These are phyloP conservation scores for Suhomyces prunicola DNA, from an alignment of 805 yeast genomes.

Conservation along the genomic window DNA sequence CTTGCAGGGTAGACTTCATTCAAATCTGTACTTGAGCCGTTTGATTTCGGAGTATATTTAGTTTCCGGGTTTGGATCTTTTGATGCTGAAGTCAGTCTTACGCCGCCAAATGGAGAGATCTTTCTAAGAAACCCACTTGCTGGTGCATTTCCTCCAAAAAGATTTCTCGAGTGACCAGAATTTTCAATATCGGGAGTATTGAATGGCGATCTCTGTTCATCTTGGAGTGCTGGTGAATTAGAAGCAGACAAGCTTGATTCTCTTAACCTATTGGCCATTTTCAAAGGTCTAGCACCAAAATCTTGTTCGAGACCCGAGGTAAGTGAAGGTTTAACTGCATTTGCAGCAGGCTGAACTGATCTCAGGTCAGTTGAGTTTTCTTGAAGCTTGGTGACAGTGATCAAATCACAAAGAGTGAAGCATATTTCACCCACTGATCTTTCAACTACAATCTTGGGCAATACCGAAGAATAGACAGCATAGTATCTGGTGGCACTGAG, in stretches of 20 bases:
- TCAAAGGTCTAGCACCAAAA: constrained; percentile 61
- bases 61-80: not conserved
- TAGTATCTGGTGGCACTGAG: constrained; percentile 76
- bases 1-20: constrained; percentile 3
- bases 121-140: constrained; percentile 11
- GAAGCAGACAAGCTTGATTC: constrained; percentile 6
- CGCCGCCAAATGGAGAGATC: constrained; percentile 11
- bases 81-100: constrained; percentile 3
- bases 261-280: constrained; percentile 57
- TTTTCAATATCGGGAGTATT: not conserved
- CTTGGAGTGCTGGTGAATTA: not conserved
- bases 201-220: not conserved
- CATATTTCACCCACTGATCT: constrained; percentile 74
- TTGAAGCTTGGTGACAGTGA: constrained; percentile 50
- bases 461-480: constrained; percentile 56
- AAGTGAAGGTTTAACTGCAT: not conserved
- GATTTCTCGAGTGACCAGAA: not conserved
- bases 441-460: constrained; percentile 71
- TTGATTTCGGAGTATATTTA: not conserved
- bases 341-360: constrained; percentile 4
- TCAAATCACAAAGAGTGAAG: constrained; percentile 59
- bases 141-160: constrained; percentile 4
- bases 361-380: constrained; percentile 8
- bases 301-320: constrained; percentile 11
- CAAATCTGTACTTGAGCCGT: not conserved